Evolutionary conservation across 2,329 filamentous ascomycete genomes (phyloP).

Genomic region (Aspergillus jensenii): DNA sequence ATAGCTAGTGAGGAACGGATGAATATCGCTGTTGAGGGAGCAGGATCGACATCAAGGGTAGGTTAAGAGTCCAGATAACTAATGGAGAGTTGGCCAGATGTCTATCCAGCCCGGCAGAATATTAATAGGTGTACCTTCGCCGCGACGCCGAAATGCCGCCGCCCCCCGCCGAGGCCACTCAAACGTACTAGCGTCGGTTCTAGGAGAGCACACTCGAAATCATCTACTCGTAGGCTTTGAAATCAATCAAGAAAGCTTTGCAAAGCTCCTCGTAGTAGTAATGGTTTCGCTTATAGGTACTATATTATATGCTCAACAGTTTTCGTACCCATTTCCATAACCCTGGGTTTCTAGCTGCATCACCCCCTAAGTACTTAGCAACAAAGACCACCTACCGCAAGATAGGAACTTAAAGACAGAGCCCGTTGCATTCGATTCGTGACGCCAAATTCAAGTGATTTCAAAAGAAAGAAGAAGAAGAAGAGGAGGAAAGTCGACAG

Average conservation of each 20-base stretch:
- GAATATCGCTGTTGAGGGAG: not conserved
- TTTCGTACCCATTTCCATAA: not conserved
- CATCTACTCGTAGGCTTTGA: not conserved
- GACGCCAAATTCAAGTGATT: not conserved
- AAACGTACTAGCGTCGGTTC: not conserved
- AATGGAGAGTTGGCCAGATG: constrained; percentile 23
- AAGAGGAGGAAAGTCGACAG: not conserved
- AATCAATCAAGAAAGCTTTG: not conserved
- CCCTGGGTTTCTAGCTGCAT: no score
- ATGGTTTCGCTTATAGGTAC: not conserved
- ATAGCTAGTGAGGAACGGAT: not conserved
- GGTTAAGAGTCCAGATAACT: constrained; percentile 8
- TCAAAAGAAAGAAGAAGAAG: not conserved
- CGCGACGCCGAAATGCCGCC: constrained; percentile 8
- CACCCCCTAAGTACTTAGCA: no score
- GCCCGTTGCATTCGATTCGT: not conserved
- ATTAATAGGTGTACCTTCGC: constrained; percentile 9
- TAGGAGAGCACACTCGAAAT: not conserved
- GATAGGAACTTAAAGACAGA: no score
- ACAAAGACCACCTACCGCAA: no score
- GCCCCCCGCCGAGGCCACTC: constrained; percentile 15
- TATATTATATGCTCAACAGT: not conserved
- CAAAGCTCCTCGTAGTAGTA: not conserved
- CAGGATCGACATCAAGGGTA: constrained; percentile 5
- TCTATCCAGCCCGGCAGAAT: constrained; percentile 19